Evolutionary conservation across 306 rosid species (phyloP).

Genomic region (Corylus americana): DNA sequence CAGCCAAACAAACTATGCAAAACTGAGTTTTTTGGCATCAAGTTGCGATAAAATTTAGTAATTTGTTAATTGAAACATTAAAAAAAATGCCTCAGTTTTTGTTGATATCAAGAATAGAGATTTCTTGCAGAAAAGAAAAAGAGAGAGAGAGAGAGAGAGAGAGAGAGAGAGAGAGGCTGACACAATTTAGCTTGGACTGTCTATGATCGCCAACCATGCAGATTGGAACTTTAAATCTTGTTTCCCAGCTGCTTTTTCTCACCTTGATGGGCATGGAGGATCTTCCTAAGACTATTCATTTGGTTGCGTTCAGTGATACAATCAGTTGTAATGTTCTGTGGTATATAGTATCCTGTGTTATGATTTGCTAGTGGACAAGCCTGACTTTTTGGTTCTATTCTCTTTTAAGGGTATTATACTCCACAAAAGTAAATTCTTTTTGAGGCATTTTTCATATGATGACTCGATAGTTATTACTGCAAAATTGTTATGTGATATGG

Average conservation of each 20-base stretch:
- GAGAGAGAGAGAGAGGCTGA: not conserved
- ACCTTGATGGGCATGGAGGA: not conserved
- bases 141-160: not conserved
- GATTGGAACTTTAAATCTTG: not conserved
- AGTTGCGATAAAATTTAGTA: constrained; percentile 1
- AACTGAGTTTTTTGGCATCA: constrained; percentile 15
- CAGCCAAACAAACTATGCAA: not conserved
- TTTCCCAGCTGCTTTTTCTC: not conserved
- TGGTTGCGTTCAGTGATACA: constrained; percentile 13
- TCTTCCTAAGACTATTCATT: not conserved
- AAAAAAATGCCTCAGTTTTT: not conserved
- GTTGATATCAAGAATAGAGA: not conserved
- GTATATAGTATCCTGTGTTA: not conserved
- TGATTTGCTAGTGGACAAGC: not conserved
- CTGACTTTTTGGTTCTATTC: not conserved
- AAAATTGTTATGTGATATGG: constrained; percentile 4
- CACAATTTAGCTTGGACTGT: not conserved
- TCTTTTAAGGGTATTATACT: not conserved
- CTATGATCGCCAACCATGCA: not conserved
- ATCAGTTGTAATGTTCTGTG: constrained; percentile 5
- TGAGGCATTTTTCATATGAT: not conserved
- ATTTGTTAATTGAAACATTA: constrained; percentile 3
- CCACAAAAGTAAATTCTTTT: not conserved
- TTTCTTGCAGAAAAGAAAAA: not conserved
- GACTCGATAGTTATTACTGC: not conserved